Conservation (phyloP, 768 basidiomycete species). For the Hygrophorus pudorinus region DNA sequence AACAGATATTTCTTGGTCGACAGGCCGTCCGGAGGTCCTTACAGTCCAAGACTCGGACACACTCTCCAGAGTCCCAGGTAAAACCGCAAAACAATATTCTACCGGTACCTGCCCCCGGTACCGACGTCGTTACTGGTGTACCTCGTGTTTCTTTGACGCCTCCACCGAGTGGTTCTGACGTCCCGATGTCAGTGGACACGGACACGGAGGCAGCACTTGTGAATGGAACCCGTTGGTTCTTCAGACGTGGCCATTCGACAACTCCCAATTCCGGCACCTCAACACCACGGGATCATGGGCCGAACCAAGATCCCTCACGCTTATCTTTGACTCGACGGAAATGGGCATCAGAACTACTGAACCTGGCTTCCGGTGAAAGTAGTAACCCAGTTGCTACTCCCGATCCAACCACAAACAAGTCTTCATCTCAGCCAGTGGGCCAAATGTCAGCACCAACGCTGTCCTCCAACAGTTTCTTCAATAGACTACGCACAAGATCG, state of each 20-base stretch:
- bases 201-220: conserved; percentile 69
- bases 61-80: conserved; percentile 14
- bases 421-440: not conserved
- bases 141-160: conserved; percentile 18
- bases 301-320: conserved; percentile 26
- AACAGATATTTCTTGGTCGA: conserved; percentile 72
- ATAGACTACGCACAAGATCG: conserved; percentile 4
- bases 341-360: conserved; percentile 37
- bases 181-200: conserved; percentile 64
- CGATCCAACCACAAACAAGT: not conserved
- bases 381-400: conserved; percentile 1
- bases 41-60: conserved; percentile 23
- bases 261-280: conserved; percentile 22
- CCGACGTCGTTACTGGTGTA: conserved; percentile 6
- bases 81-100: not conserved
- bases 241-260: conserved; percentile 35
- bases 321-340: conserved; percentile 35
- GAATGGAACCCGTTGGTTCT: conserved; percentile 45
- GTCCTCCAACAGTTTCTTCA: conserved; percentile 8
- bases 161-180: conserved; percentile 33
- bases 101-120: not conserved
- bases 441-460: not conserved
- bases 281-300: conserved; percentile 21
- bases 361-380: conserved; percentile 1
- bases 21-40: conserved; percentile 53